Evolutionary conservation across 768 basidiomycete species (phyloP).

Genomic region (Auriculariales sp.): DNA sequence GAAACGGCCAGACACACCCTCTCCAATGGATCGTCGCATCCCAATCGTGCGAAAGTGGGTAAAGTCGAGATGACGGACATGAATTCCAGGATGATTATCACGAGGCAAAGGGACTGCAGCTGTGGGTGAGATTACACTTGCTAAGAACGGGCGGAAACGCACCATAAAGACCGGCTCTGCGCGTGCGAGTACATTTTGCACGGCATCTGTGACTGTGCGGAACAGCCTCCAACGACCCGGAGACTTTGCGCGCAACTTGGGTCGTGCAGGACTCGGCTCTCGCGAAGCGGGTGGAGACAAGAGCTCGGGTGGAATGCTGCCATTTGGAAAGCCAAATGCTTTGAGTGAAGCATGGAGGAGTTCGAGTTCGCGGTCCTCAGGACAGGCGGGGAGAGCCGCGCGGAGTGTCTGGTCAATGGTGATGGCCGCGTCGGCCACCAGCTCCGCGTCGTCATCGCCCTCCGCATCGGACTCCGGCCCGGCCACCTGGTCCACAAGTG

Average conservation of each 20-base stretch:
- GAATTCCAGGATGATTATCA: slow-evolving; percentile 64
- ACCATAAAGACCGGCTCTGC: slow-evolving; percentile 65
- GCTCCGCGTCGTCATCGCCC: slow-evolving; percentile 17
- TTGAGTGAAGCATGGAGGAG: slow-evolving; percentile 48
- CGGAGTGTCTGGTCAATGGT: slow-evolving; percentile 53
- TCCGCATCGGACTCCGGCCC: slow-evolving; percentile 46
- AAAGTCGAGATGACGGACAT: slow-evolving; percentile 81
- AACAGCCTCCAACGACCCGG: slow-evolving; percentile 77
- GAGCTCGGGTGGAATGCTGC: slow-evolving; percentile 56
- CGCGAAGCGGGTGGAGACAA: slow-evolving; percentile 70
- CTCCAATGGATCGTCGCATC: slow-evolving; percentile 83
- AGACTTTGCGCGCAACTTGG: slow-evolving; percentile 63
- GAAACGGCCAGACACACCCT: slow-evolving; percentile 78
- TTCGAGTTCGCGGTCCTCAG: slow-evolving; percentile 27
- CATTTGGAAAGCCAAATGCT: slow-evolving; percentile 43
- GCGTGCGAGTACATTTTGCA: slow-evolving; percentile 51
- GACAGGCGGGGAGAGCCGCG: slow-evolving; percentile 36
- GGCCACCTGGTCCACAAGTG: slow-evolving; percentile 64
- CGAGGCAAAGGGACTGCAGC: slow-evolving; percentile 46
- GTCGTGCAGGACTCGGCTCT: slow-evolving; percentile 66
- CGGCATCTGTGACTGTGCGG: slow-evolving; percentile 63
- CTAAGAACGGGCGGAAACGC: slow-evolving; percentile 12
- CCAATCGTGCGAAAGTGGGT: slow-evolving; percentile 96
- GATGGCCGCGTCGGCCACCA: slow-evolving; percentile 33
- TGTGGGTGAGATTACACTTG: slow-evolving; percentile 3